phyloP scores from a whole-genome alignment of 176 grass and related monocot genomes.

The Paspalum vaginatum region DNA sequence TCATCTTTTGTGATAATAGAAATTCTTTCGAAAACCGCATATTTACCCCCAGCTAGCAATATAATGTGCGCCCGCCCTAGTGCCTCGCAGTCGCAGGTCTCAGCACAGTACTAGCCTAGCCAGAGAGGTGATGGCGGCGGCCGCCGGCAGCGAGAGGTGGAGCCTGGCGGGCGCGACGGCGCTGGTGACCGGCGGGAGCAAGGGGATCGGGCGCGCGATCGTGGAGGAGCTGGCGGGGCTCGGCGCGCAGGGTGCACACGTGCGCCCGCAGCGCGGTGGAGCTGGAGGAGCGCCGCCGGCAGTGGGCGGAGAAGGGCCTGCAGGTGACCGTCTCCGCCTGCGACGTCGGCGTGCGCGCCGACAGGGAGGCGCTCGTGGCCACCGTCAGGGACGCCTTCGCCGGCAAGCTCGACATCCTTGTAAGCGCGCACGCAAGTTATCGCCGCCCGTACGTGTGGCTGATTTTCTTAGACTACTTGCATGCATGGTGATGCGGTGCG shows the following conservation, averaged over 20 bases:
- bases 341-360: constrained; percentile 24
- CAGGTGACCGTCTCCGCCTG: constrained; percentile 4
- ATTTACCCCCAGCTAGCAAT: too few species aligned
- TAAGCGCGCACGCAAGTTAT: too few species aligned
- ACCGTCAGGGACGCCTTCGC: neutral
- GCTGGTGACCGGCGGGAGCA: constrained; percentile 56
- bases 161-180: constrained; percentile 38
- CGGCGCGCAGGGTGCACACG: constrained; percentile 53
- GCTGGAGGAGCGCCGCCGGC: constrained; percentile 39
- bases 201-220: constrained; percentile 48
- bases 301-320: constrained; percentile 1
- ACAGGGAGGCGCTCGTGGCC: constrained; percentile 19
- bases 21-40: too few species aligned
- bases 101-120: too few species aligned
- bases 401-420: constrained; percentile 31
- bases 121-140: neutral
- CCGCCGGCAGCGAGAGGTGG: constrained; percentile 2
- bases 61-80: too few species aligned
- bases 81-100: too few species aligned
- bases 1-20: too few species aligned
- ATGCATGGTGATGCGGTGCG: too few species aligned
- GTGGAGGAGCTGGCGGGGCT: constrained; percentile 51
- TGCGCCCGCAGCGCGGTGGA: constrained; percentile 44
- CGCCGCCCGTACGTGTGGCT: too few species aligned
- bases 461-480: too few species aligned